phyloP scores from a whole-genome alignment of 345 rosid species.

The Boechera retrofracta region DNA sequence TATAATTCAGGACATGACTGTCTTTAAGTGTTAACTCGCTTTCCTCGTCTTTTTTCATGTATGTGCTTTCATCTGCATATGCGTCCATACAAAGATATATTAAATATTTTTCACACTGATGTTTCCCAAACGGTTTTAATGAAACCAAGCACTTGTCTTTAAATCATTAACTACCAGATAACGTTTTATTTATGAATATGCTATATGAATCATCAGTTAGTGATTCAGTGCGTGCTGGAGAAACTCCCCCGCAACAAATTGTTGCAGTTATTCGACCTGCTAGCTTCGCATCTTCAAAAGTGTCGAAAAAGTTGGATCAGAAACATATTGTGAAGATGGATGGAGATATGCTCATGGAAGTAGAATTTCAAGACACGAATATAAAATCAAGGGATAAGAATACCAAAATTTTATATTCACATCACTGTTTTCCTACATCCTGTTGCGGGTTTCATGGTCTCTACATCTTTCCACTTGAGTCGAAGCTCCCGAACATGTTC shows the following conservation, averaged over 20 bases:
- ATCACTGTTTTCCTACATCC: conserved; percentile 44
- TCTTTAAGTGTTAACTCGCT: background rate
- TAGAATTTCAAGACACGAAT: conserved; percentile 37
- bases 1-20: background rate
- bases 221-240: conserved; percentile 53
- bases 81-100: background rate
- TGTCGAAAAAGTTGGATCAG: conserved; percentile 53
- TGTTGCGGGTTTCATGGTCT: conserved; percentile 55
- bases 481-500: conserved; percentile 48
- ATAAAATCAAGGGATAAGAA: conserved; percentile 14
- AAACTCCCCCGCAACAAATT: conserved; percentile 54
- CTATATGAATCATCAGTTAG: conserved; percentile 54
- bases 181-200: conserved; percentile 4
- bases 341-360: conserved; percentile 55
- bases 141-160: background rate
- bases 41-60: background rate
- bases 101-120: background rate
- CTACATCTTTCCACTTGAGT: conserved; percentile 56
- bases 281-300: conserved; percentile 44
- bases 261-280: conserved; percentile 76
- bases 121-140: background rate
- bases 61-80: background rate
- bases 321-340: conserved; percentile 53
- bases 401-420: conserved; percentile 31
- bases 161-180: background rate